A percentile compares a stretch with the other conserved stretches of the same genome.
Conservation (phyloP, 441 rosid genomes). For the Croton laevigatus region DNA sequence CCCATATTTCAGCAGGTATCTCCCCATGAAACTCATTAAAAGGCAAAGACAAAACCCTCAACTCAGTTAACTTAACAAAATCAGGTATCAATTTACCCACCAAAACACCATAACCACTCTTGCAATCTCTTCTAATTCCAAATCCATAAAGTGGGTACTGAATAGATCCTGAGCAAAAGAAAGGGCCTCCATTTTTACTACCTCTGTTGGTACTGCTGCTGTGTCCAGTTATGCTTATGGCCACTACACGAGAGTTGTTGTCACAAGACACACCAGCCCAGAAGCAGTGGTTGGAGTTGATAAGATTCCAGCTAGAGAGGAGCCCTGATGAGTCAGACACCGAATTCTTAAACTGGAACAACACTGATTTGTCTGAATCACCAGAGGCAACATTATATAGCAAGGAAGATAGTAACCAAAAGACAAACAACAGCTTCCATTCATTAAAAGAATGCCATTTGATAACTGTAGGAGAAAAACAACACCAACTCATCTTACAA, state of each 20-base stretch:
- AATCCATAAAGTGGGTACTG: conserved; percentile 44
- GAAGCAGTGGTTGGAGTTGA: conserved; percentile 42
- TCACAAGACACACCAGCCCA: conserved; percentile 76
- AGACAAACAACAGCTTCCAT: conserved; percentile 21
- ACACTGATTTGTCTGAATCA: conserved; percentile 58
- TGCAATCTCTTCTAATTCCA: conserved; percentile 54
- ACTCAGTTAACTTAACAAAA: conserved; percentile 47
- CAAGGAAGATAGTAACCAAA: conserved; percentile 24
- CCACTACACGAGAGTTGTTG: conserved; percentile 48
- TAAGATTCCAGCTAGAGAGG: conserved; percentile 58
- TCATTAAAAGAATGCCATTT: conserved; percentile 33
- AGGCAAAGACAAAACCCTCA: conserved; percentile 68
- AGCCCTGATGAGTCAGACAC: conserved; percentile 61
- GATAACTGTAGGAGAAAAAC: conserved; percentile 26
- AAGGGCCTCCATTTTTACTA: conserved; percentile 16
- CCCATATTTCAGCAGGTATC: conserved; percentile 61
- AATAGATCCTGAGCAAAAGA: conserved; percentile 39
- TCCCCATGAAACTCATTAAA: conserved; percentile 58
- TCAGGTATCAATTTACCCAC: conserved; percentile 51
- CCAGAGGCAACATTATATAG: conserved; percentile 27
- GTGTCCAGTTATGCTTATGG: conserved; percentile 53
- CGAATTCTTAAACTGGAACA: conserved; percentile 64
- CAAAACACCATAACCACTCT: conserved; percentile 37
- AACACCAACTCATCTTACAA: conserved; percentile 38
- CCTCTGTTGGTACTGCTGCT: conserved; percentile 25